These are phyloP conservation scores for Biscogniauxia mediterranea DNA, from an alignment of 2,329 filamentous ascomycete species.

Conservation along the genomic window DNA sequence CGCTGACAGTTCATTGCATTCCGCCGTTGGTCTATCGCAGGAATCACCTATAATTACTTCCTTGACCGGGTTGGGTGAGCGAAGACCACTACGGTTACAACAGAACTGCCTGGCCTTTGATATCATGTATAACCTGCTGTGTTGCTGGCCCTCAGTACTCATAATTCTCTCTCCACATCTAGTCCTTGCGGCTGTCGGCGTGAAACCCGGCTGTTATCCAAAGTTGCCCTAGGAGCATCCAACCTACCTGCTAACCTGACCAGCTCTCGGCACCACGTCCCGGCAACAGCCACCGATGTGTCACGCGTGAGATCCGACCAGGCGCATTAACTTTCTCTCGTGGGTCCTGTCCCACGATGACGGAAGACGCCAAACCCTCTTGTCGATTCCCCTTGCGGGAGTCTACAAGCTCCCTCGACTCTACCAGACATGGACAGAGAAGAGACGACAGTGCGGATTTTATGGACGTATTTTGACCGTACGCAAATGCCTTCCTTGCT, in stretches of 20 bases:
- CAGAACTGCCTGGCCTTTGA: conserved; percentile 45
- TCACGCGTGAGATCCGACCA: conserved; percentile 52
- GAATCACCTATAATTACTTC: conserved; percentile 39
- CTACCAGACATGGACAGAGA: conserved; percentile 38
- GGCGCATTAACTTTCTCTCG: conserved; percentile 55
- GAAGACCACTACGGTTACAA: conserved; percentile 43
- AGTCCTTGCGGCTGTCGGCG: conserved; percentile 20
- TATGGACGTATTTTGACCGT: conserved; percentile 94
- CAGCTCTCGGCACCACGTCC: conserved; percentile 42
- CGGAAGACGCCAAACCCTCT: conserved; percentile 48
- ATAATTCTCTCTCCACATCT: conserved; percentile 26
- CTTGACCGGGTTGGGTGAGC: conserved; percentile 31
- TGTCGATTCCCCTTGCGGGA: conserved; percentile 30
- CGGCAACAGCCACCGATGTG: conserved; percentile 43
- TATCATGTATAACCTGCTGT: conserved; percentile 29
- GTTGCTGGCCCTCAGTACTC: conserved; percentile 46
- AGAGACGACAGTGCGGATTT: conserved; percentile 77
- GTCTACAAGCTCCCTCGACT: conserved; percentile 42
- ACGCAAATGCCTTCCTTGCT: conserved; percentile 63
- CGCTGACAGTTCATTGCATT: conserved; percentile 34
- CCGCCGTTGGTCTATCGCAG: conserved; percentile 37
- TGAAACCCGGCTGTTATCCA: conserved; percentile 20
- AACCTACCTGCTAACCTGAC: conserved; percentile 26
- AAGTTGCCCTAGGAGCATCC: conserved; percentile 24
- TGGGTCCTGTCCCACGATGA: conserved; percentile 42